Evolutionary conservation across 495 filamentous ascomycete genomes (phyloP), one percentile per base, ranked within the genome.

Genomic region (Neurospora sp.): DNA sequence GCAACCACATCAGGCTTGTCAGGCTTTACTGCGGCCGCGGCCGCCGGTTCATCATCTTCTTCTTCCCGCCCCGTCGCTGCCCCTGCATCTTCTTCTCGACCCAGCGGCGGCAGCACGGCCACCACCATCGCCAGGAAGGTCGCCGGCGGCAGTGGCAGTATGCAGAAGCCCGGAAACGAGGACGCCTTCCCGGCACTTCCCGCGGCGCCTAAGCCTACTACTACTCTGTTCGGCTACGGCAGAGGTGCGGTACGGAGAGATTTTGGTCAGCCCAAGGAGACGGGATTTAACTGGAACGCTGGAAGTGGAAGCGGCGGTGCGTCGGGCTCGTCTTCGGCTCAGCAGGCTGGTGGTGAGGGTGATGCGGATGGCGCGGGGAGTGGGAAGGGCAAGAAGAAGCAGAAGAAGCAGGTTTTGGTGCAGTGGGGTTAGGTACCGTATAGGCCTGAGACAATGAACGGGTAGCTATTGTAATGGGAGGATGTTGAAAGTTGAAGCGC

Each of bases 151-250:
- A 68, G 71, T 74, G 53, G 74, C 76, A 40, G 31, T 12, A 37
- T 39, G 59, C 70, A 71, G 69, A 69, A 72, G 72, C 20, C 68
- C 31, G 73, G 61, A 59, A 70, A 77, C 70, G 79, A 81, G 76
- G 91, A 92, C 65, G 89, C 91, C 0, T 98, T 97, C 79, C 94
- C 94, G 2, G 90, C 93, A 5, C 86, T 98, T 6, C 94, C 94
- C 0, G 83, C 89, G 0, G 94, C 92, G 10, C 84, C 89, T 0
- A 96, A 93, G 76, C 93, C 93, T 2, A 90, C 89, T 72, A 92
- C 90, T 7, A 88, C 92, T 8, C 91, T 96, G 74, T 92, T 93
- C 35, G 94, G 93, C 1, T 92, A 94, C 74, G 91, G 91, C 0
- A 86, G 87, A 0, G 89, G 91, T 0, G 90, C 87, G 27, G 90